Evolutionary conservation across 2,329 filamentous ascomycete species (phyloP), one percentile per base, ranked within the genome.

Genomic region (Ascosphaera acerosa): DNA sequence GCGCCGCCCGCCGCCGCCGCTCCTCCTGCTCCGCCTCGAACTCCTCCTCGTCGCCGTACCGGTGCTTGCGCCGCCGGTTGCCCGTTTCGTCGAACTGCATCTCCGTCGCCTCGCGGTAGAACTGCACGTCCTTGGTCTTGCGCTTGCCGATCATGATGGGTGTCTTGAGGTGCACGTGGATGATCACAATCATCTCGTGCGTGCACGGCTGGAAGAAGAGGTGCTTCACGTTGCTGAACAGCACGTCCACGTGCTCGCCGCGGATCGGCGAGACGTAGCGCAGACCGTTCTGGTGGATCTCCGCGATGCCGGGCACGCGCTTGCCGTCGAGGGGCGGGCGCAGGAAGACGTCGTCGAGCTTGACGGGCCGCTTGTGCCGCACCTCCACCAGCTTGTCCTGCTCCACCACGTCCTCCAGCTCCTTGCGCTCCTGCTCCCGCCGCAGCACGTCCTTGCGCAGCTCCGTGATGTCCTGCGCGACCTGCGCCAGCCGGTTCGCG

Each of bases 21-120:
- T 97, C 87, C 51, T 97, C 87, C 51, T 97, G 87, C 50, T 97
- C 87, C 26, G 84, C 81, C 51, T 97, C 87, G 38, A 97, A 97
- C 50, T 97, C 87, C 47, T 97, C 87, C 50, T 97, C 89, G 39
- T 97, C 87, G 27, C 87, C 87, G 47, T 90, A 94, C 30, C 87
- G 73, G 54, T 94, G 90, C 56, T 92, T 92, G 41, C 87, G 76
- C 58, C 92, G 91, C 39, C 89, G 69, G 54, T 94, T 97, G 41
- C 87, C 89, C 30, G 87, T 97, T 57, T 97, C 87, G 45, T 97
- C 87, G 42, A 97, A 94, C 46, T 91, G 81, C 50, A 97, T 94
- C 42, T 97, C 87, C 0, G 87, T 94, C 3, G 87, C 87, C 57
- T 97, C 87, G 33, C 87, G 70, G 47, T 92, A 92, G 55, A 97